Percentiles rank a stretch among this genome's conserved stretches.
phyloP scores from a whole-genome alignment of 306 rosid genomes.

The Castanea crenata region DNA sequence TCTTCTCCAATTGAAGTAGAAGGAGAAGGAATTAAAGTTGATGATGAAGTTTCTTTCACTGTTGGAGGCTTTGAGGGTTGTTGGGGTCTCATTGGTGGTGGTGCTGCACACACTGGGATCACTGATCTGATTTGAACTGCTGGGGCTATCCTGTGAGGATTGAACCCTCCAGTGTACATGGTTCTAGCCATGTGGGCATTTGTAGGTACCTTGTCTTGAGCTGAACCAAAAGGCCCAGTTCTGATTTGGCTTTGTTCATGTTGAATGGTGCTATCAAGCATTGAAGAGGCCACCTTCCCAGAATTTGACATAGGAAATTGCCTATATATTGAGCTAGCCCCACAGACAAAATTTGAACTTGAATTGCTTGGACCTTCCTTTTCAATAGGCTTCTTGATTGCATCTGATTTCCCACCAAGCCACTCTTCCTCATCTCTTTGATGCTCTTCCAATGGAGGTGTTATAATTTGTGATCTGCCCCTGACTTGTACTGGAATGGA shows the following conservation, averaged over 20 bases:
- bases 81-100: slow-evolving; percentile 14
- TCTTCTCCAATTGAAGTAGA: slow-evolving; percentile 4
- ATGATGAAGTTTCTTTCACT: slow-evolving; percentile 5
- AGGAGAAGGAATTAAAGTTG: background rate
- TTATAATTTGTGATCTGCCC: slow-evolving; percentile 12
- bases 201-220: background rate
- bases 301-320: slow-evolving; percentile 6
- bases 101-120: slow-evolving; percentile 40
- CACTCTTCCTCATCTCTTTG: slow-evolving; percentile 35
- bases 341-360: background rate
- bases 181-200: background rate
- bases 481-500: slow-evolving; percentile 23
- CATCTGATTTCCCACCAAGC: slow-evolving; percentile 16
- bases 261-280: background rate
- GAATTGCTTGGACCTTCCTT: slow-evolving; percentile 3
- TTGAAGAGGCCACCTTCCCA: background rate
- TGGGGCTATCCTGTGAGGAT: slow-evolving; percentile 32
- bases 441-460: slow-evolving; percentile 30
- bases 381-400: background rate
- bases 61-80: slow-evolving; percentile 1
- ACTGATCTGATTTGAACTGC: slow-evolving; percentile 41
- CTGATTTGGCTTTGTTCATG: background rate
- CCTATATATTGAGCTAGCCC: slow-evolving; percentile 15
- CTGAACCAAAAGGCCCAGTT: background rate
- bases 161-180: slow-evolving; percentile 19